These are phyloP conservation scores for Gaultheria prostrata DNA, from an alignment of 148 eudicot genomes.

Conservation along the genomic window DNA sequence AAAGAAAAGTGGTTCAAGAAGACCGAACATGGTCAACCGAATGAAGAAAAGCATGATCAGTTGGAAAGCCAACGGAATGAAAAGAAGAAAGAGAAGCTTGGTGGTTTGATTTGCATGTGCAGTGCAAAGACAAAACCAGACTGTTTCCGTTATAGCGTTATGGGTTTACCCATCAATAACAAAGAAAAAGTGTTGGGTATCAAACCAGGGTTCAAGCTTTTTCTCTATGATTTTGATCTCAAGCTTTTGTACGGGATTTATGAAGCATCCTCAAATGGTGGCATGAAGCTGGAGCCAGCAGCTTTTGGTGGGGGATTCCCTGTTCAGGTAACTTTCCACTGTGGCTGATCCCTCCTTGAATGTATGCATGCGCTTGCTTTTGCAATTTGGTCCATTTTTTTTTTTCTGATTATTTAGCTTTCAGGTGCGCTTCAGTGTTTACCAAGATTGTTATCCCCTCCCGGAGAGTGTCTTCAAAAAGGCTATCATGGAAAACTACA, in stretches of 20 bases:
- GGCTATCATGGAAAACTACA: conserved; percentile 67
- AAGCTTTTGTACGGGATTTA: conserved; percentile 64
- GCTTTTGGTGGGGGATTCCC: conserved; percentile 84
- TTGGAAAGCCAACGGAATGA: conserved; percentile 17
- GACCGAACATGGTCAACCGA: conserved; percentile 9
- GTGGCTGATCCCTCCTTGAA: background rate
- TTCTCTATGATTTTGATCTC: conserved; percentile 75
- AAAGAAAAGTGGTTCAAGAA: background rate
- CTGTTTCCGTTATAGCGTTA: conserved; percentile 58
- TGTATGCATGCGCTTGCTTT: background rate
- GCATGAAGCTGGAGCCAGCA: conserved; percentile 73
- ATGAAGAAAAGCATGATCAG: conserved; percentile 20
- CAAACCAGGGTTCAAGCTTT: conserved; percentile 67
- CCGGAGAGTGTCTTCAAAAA: conserved; percentile 62
- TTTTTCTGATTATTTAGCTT: conserved; percentile 12
- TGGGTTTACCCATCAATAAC: conserved; percentile 55
- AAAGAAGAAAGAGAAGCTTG: conserved; percentile 27
- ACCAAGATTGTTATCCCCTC: conserved; percentile 62
- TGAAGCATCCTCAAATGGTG: conserved; percentile 68
- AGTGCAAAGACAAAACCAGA: conserved; percentile 73
- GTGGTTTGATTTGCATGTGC: conserved; percentile 83
- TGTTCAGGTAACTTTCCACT: conserved; percentile 54
- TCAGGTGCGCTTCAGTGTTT: conserved; percentile 66
- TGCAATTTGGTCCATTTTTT: conserved; percentile 8
- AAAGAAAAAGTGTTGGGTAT: conserved; percentile 58